Base-by-base conservation (phyloP, 2,329 filamentous ascomycete genomes). In the Aspergillus sp. region DNA sequence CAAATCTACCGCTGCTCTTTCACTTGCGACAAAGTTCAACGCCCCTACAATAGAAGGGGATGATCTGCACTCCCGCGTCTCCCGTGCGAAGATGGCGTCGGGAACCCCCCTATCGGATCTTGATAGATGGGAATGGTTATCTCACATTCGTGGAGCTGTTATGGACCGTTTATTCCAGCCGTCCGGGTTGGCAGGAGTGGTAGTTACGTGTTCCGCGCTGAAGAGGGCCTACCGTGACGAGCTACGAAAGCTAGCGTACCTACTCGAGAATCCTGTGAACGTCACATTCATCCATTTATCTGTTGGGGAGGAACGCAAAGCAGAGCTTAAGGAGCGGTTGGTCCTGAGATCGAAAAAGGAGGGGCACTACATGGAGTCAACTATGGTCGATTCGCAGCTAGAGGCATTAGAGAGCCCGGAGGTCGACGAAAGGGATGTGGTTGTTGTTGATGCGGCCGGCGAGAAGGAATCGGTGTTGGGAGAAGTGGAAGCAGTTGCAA, bases 141-240 rank as follows among this genome's bases (percentile, higher is more conserved):
- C 65, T 11, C 55, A 70, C 63, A 65, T 64, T 39, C 61, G 64
- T 2, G 56, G 62, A 17, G 58, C 69, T 11, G 41, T 64, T 8
- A 62, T 65, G 62, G 59, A 64, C 19, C 58, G 62, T 12, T 17
- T 53, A 14, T 55, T 67, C 3, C 61, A 61, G 17, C 49, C 54
- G 3, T 54, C 57, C 2, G 45, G 57, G 5, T 35, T 55, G 1
- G 52, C 57, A 1, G 61, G 77, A 21, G 77, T 82, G 2, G 77
- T 81, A n/a, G 75, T 84, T 6, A 83, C 81, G 19, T 84, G 81
- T 73, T 81, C 78, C 47, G 81, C 81, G 1, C 70, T 83, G 39
- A 81, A 82, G 65, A 78, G 77, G 51, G 80, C 80, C 63, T 83
- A 83, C 69, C 78, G 81, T 37, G 81, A 83, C 79, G 44, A 81